Evolutionary conservation across 2,329 filamentous ascomycete species (phyloP).

Genomic region (Aspergillus caelatus): DNA sequence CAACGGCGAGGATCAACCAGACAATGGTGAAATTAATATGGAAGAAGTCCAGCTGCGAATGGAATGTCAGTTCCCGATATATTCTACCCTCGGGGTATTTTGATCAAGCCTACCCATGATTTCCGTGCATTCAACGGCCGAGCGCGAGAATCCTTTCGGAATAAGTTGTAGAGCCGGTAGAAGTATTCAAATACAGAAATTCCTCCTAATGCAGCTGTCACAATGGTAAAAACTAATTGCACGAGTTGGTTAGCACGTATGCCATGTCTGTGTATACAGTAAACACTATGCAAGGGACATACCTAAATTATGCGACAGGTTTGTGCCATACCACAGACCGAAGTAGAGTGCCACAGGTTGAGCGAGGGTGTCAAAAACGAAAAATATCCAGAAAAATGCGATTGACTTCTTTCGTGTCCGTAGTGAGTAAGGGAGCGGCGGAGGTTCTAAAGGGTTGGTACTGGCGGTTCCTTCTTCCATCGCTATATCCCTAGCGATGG

Average conservation of each 20-base stretch:
- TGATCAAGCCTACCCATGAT: conserved; percentile 40
- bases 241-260: background rate
- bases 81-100: background rate
- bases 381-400: conserved; percentile 61
- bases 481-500: conserved; percentile 17
- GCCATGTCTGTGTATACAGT: background rate
- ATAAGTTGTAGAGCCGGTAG: conserved; percentile 44
- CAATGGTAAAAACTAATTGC: conserved; percentile 44
- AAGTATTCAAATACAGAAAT: conserved; percentile 49
- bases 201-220: conserved; percentile 44
- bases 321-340: conserved; percentile 61
- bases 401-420: conserved; percentile 59
- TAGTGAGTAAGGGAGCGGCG: conserved; percentile 60
- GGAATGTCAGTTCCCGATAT: conserved; percentile 9
- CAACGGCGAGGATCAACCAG: conserved; percentile 47
- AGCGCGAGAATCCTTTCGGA: conserved; percentile 39
- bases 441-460: conserved; percentile 37
- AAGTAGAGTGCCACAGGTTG: conserved; percentile 65
- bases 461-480: conserved; percentile 38
- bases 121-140: conserved; percentile 46
- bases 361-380: conserved; percentile 60
- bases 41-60: conserved; percentile 46
- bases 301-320: conserved; percentile 48
- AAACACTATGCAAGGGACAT: conserved; percentile 21
- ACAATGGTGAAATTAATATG: conserved; percentile 51